phyloP scores from a whole-genome alignment of 2,329 filamentous ascomycete species.

The Cadophora sp. region DNA sequence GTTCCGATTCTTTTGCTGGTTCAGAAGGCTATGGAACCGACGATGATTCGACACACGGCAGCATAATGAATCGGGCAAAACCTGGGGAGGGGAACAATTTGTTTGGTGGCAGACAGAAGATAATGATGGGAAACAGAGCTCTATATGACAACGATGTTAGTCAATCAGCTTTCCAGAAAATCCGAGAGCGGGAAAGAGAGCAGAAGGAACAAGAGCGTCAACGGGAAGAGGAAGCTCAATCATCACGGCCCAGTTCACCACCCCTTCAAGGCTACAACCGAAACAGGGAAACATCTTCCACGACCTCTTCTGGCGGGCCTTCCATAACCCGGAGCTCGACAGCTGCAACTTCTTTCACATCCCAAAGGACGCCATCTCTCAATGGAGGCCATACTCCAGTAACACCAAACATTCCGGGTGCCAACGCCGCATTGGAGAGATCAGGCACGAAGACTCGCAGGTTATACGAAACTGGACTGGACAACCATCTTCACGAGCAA shows the following conservation, averaged over 20 bases:
- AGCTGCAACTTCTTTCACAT: conserved; percentile 87
- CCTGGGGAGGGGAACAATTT: conserved; percentile 89
- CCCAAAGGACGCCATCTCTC: conserved; percentile 63
- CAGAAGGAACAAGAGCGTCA: conserved; percentile 51
- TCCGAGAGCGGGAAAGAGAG: conserved; percentile 56
- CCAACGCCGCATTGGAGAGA: conserved; percentile 61
- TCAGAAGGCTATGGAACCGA: conserved; percentile 69
- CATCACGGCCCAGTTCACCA: conserved; percentile 59
- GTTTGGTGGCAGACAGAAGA: conserved; percentile 94
- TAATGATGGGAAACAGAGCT: conserved; percentile 77
- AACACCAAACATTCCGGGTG: conserved; percentile 45
- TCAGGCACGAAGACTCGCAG: conserved; percentile 74
- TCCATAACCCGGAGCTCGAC: conserved; percentile 79
- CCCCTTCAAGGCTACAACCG: conserved; percentile 69
- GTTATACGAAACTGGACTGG: conserved; percentile 83
- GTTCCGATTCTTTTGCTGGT: conserved; percentile 69
- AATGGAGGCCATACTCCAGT: conserved; percentile 56
- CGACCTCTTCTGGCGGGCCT: conserved; percentile 71
- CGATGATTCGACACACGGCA: conserved; percentile 66
- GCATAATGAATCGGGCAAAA: conserved; percentile 84
- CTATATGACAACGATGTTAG: conserved; percentile 89
- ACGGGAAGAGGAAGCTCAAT: conserved; percentile 47
- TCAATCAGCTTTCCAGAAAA: conserved; percentile 82
- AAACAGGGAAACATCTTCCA: conserved; percentile 87
- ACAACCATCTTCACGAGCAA: conserved; percentile 80